Percentiles rank a stretch among this genome's conserved stretches.
Evolutionary conservation across 345 rosid genomes (phyloP).

Genomic region (Populus euphratica): DNA sequence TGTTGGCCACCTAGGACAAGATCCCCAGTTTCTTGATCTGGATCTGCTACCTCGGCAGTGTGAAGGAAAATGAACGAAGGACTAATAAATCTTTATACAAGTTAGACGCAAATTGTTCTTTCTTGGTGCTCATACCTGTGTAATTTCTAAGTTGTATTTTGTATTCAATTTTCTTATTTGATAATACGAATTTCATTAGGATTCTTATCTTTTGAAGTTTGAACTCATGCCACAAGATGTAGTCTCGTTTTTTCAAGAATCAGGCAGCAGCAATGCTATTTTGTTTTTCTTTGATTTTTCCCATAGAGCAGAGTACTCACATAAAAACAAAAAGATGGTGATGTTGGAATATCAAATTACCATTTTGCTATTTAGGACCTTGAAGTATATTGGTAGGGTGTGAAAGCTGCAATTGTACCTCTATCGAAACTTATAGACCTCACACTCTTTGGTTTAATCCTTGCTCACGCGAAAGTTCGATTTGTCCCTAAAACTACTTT

Average conservation of each 20-base stretch:
- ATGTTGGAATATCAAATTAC: too few species aligned
- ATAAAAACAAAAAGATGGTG: too few species aligned
- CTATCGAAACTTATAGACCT: conserved; percentile 36
- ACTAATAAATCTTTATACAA: conserved; percentile 5
- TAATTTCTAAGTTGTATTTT: conserved; percentile 6
- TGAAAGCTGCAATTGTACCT: conserved; percentile 27
- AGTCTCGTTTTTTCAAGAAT: background rate
- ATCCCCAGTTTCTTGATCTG: conserved; percentile 2
- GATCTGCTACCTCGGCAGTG: conserved; percentile 4
- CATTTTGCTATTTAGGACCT: too few species aligned
- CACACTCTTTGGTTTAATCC: conserved; percentile 29
- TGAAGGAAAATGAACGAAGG: conserved; percentile 2
- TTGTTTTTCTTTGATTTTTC: too few species aligned
- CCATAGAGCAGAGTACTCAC: too few species aligned
- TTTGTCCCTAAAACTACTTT: conserved; percentile 36
- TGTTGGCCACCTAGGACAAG: background rate
- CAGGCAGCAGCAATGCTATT: background rate
- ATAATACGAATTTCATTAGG: background rate
- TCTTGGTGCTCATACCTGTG: conserved; percentile 9
- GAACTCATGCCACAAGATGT: too few species aligned
- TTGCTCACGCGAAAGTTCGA: conserved; percentile 24
- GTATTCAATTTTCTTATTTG: background rate
- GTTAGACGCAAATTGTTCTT: background rate
- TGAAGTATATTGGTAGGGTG: background rate
- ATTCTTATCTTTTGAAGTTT: too few species aligned